Evolutionary conservation across 495 filamentous ascomycete species (phyloP).

Genomic region (Xylaria longipes): DNA sequence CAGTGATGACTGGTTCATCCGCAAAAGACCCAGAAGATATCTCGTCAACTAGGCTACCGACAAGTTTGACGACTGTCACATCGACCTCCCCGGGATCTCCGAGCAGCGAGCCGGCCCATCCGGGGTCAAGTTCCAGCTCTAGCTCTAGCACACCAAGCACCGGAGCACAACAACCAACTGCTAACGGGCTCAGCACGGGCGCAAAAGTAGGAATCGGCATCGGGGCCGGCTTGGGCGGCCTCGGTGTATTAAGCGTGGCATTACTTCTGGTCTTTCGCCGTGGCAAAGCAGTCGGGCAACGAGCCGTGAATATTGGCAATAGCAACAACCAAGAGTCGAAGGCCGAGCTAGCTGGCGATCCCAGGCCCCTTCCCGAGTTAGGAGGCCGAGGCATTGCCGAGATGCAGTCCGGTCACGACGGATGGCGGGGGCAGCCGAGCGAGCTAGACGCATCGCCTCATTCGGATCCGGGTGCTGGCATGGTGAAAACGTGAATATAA

Average conservation of each 20-base stretch:
- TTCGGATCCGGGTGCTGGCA: neutral
- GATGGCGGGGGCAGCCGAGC: neutral
- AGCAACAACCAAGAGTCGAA: neutral
- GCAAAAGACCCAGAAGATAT: neutral
- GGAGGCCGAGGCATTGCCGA: neutral
- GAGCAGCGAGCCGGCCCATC: neutral
- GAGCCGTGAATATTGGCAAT: neutral
- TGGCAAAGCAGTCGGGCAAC: conserved; percentile 2
- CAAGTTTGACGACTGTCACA: neutral
- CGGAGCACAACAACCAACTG: neutral
- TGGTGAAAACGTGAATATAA: neutral
- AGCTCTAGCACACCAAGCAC: neutral
- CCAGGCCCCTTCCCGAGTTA: neutral
- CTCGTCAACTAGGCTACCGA: neutral
- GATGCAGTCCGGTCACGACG: neutral
- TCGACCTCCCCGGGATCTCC: neutral
- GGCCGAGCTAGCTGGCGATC: neutral
- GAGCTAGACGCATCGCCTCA: neutral
- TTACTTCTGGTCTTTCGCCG: neutral
- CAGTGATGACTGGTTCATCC: neutral
- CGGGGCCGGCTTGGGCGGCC: neutral
- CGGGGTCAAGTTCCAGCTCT: neutral
- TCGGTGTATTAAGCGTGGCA: neutral
- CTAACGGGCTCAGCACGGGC: neutral
- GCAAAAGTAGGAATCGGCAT: conserved; percentile 2